phyloP scores from a whole-genome alignment of 2,329 filamentous ascomycete genomes.

The Sarocladium strictum region DNA sequence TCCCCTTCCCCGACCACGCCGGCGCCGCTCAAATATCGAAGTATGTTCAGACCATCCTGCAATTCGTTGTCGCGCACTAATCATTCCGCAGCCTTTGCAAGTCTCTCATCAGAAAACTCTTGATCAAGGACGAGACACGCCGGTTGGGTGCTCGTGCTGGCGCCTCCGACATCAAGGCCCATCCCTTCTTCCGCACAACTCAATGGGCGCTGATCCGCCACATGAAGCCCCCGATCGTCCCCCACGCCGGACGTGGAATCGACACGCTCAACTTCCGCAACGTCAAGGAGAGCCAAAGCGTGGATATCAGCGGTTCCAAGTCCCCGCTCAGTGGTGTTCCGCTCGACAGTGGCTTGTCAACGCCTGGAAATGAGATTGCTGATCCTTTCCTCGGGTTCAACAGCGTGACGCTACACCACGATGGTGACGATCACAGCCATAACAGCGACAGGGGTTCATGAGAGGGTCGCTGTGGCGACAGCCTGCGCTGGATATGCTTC shows the following conservation, averaged over 20 bases:
- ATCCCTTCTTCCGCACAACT: conserved; percentile 92
- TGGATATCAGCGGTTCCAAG: conserved; percentile 68
- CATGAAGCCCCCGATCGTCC: conserved; percentile 96
- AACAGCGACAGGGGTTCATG: neutral
- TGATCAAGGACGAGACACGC: conserved; percentile 96
- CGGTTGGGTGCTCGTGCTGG: conserved; percentile 89
- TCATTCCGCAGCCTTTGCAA: conserved; percentile 73
- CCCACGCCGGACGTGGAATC: conserved; percentile 80
- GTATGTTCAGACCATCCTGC: conserved; percentile 50
- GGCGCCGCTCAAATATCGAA: conserved; percentile 83
- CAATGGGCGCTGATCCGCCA: conserved; percentile 97
- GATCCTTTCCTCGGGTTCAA: conserved; percentile 99
- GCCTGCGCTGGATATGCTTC: no score
- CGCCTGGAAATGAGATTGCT: conserved; percentile 71
- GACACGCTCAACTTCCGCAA: conserved; percentile 97
- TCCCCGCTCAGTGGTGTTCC: conserved; percentile 65
- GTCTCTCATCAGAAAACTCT: conserved; percentile 87
- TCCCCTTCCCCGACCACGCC: conserved; percentile 87
- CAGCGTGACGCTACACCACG: conserved; percentile 93
- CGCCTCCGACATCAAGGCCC: conserved; percentile 92
- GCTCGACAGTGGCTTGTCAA: conserved; percentile 77
- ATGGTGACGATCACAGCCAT: conserved; percentile 59
- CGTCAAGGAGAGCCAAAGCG: conserved; percentile 93
- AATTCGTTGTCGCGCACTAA: conserved; percentile 11
- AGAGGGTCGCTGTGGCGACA: no score